Base-by-base conservation (phyloP, 257 asterid genomes). In the Lycium ferocissimum region DNA sequence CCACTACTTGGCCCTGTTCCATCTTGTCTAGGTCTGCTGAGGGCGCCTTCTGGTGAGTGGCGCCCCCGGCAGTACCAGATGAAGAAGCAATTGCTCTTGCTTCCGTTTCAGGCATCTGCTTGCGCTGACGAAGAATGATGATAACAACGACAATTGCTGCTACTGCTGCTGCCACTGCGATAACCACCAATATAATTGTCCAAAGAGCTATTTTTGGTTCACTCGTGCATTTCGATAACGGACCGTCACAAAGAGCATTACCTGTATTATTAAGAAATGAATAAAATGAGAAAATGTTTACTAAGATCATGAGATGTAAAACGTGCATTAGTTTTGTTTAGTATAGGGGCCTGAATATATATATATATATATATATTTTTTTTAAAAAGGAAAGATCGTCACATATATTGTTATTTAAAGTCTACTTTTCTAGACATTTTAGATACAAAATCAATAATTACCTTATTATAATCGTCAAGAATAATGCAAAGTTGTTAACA, bases 231-330 rank as follows among this genome's bases (percentile, higher is more conserved):
- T 86, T 10, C 20, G 70, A 26, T 85, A 97, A 85, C 13, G 99
- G 99, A 7, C 79, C 83, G 1, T 97, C 99, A 45, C 99, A 97
- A 13, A 97, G 89, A 18, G 84, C 85, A 38, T 14, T 49, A 89
- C 96, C 99, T 94, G 90, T 65, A 14, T 61, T 17, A 63, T 45
- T 12, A 80, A 12, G 5, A 33, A 26, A 22, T 79, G 12, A 47
- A 51, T 35, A 33, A 75, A 49, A 51, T 51, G 45, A 75, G 12
- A 12, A 0, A 2, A 73, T 45, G 11, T 65, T 65, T 65, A 62
- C 59, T 15, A n/a, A n/a, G 66, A 7, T 17, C 33, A 59, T 59
- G 66, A 18, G 66, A 59, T 59, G 10, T 59, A 59, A 59, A 59
- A 18, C 66, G 7, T 18, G 33, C 65, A 5, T 18, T 59, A 26